Evolutionary conservation across 441 rosid genomes (phyloP).

Genomic region (Adansonia madagascariensis): DNA sequence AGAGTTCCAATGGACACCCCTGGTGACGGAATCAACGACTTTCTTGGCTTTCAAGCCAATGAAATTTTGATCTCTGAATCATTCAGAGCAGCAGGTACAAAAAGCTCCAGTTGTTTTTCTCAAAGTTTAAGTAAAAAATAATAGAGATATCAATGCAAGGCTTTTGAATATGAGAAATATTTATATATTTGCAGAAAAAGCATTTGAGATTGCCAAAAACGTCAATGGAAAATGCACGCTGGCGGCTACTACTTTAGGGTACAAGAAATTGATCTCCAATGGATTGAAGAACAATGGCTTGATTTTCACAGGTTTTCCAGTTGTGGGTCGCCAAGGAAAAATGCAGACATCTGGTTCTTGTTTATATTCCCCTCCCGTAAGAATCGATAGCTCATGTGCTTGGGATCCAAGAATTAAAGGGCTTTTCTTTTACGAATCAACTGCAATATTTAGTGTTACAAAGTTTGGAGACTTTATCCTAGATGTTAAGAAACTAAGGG

Average conservation of each 20-base stretch:
- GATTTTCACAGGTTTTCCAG: constrained; percentile 76
- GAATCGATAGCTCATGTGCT: constrained; percentile 57
- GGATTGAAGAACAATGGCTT: constrained; percentile 69
- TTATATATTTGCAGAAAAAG: constrained; percentile 53
- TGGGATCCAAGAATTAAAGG: constrained; percentile 85
- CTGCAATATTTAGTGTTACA: constrained; percentile 61
- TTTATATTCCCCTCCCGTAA: constrained; percentile 54
- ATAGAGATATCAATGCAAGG: not conserved
- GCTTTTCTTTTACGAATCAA: constrained; percentile 73
- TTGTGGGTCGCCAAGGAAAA: constrained; percentile 74
- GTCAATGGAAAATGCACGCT: constrained; percentile 60
- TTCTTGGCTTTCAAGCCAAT: constrained; percentile 75
- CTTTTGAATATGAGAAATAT: not conserved
- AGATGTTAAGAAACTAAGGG: constrained; percentile 67
- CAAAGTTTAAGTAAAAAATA: not conserved
- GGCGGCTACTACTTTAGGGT: constrained; percentile 56
- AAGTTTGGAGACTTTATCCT: constrained; percentile 55
- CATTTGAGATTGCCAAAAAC: constrained; percentile 48
- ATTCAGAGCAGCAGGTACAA: constrained; percentile 59
- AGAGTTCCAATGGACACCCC: constrained; percentile 50
- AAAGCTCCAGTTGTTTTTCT: not conserved
- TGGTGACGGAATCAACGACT: constrained; percentile 71
- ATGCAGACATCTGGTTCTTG: constrained; percentile 86
- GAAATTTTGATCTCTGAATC: constrained; percentile 57
- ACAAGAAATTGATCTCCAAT: constrained; percentile 64